A percentile compares a stretch with the other conserved stretches of the same genome.
phyloP scores from a whole-genome alignment of 2,329 filamentous ascomycete genomes.

The Furcasterigmium sp. region DNA sequence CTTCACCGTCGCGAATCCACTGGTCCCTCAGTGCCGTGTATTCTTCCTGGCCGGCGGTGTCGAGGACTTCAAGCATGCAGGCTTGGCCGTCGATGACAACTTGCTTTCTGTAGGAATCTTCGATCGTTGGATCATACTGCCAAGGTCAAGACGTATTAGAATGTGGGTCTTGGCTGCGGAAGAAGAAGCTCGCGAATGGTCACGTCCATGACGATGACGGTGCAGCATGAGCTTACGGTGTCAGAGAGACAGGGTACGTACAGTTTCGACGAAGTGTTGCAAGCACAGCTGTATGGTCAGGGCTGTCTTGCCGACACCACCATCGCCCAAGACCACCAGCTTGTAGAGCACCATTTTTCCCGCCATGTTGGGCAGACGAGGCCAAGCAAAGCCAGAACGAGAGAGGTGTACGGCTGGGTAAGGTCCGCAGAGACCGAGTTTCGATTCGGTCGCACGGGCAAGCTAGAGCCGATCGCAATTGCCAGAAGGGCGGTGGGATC shows the following conservation, averaged over 20 bases:
- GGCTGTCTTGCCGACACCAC: conserved; percentile 90
- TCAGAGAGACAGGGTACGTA: conserved; percentile 32
- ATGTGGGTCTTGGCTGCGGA: neutral
- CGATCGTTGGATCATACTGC: conserved; percentile 81
- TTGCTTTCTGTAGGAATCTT: conserved; percentile 84
- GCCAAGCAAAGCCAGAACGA: neutral
- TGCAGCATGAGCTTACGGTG: no score
- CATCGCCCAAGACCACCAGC: conserved; percentile 89
- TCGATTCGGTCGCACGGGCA: neutral
- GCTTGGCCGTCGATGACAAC: conserved; percentile 91
- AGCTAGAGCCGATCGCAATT: neutral
- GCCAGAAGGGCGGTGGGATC: neutral
- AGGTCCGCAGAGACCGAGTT: neutral
- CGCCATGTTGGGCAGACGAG: conserved; percentile 56
- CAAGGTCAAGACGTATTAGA: neutral
- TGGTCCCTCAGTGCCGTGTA: conserved; percentile 95
- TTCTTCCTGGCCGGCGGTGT: conserved; percentile 97
- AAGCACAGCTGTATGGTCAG: conserved; percentile 94
- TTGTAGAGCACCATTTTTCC: conserved; percentile 96
- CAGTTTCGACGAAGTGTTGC: conserved; percentile 96
- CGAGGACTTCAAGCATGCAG: conserved; percentile 95
- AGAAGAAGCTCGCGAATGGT: no score
- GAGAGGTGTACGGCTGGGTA: neutral
- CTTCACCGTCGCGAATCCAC: conserved; percentile 97
- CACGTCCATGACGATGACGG: no score